Evolutionary conservation across 1,284 basidiomycete genomes (phyloP).

Genomic region (Anthracocystis setariae): DNA sequence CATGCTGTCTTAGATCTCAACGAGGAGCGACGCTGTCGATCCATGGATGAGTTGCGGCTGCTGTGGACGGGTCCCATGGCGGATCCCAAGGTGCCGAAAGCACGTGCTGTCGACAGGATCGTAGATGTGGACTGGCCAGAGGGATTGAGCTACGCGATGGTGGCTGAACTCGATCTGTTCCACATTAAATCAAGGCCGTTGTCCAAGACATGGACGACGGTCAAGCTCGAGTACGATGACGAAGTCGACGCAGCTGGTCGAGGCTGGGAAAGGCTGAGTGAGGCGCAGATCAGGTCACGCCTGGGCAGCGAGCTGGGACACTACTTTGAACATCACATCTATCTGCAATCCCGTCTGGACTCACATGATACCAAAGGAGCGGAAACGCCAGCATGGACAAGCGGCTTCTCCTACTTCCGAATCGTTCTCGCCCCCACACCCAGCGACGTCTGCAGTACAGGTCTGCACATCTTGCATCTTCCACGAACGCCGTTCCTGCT

Average conservation of each 20-base stretch:
- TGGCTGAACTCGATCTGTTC: conserved; percentile 45
- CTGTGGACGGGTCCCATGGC: conserved; percentile 52
- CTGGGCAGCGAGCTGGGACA: conserved; percentile 46
- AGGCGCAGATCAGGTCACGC: conserved; percentile 26
- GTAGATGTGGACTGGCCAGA: conserved; percentile 55
- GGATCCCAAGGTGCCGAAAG: conserved; percentile 51
- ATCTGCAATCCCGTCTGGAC: conserved; percentile 25
- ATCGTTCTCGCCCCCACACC: conserved; percentile 39
- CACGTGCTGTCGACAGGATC: conserved; percentile 51
- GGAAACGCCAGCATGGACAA: conserved; percentile 18
- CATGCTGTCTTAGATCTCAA: conserved; percentile 46
- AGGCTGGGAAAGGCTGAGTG: conserved; percentile 33
- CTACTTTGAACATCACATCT: conserved; percentile 55
- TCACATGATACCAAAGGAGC: not conserved
- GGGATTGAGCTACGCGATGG: conserved; percentile 53
- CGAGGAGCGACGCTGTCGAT: conserved; percentile 46
- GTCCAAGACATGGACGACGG: conserved; percentile 41
- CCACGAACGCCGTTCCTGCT: conserved; percentile 47
- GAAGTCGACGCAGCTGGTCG: conserved; percentile 18
- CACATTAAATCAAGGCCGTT: conserved; percentile 19
- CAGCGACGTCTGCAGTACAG: conserved; percentile 43
- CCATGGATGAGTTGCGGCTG: conserved; percentile 38
- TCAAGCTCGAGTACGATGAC: conserved; percentile 49
- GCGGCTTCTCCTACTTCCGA: conserved; percentile 47
- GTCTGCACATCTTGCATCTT: conserved; percentile 48